Evolutionary conservation across 345 rosid genomes (phyloP).

Genomic region (Boechera divaricarpa): DNA sequence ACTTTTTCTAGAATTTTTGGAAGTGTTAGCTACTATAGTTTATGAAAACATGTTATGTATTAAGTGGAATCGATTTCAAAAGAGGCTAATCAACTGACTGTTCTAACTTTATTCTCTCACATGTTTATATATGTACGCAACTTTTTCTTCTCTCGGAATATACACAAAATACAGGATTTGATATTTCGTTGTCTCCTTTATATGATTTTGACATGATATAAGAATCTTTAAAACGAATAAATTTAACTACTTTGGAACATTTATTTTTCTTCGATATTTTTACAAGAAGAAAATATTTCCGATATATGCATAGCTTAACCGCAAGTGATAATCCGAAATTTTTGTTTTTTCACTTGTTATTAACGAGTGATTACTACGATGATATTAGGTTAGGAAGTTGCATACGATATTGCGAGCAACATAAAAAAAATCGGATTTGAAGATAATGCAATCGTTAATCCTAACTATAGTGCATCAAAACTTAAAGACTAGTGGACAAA

Average conservation of each 20-base stretch:
- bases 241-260: not conserved
- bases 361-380: not conserved
- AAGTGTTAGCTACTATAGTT: not conserved
- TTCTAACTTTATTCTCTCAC: not conserved
- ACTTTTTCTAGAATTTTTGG: not conserved
- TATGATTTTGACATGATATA: not conserved
- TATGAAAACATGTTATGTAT: not conserved
- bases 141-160: not conserved
- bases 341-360: not conserved
- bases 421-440: not conserved
- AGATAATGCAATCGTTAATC: not conserved
- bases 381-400: not conserved
- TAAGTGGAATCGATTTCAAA: not conserved
- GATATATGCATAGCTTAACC: not conserved
- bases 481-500: not conserved
- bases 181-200: not conserved
- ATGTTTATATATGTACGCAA: not conserved
- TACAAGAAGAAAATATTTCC: not conserved
- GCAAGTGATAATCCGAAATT: not conserved
- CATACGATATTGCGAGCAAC: not conserved
- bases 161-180: not conserved
- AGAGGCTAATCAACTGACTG: not conserved
- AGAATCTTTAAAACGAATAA: not conserved
- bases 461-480: slow-evolving; percentile 3
- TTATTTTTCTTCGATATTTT: not conserved